Conservation (phyloP, 768 basidiomycete genomes). For the Rhizopogon rudus region DNA sequence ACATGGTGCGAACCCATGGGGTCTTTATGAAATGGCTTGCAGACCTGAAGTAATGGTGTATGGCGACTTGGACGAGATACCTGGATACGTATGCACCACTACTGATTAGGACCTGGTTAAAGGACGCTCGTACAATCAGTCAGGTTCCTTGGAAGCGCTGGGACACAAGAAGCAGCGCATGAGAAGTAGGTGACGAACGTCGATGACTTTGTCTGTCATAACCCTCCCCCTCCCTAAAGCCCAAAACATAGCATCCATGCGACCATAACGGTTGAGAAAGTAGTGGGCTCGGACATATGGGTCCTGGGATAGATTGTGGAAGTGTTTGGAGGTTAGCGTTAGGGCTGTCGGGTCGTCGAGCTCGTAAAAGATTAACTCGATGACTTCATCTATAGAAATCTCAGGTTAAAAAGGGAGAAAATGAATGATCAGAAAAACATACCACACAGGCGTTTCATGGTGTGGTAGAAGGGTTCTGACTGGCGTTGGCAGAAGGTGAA, state of each 20-base stretch:
- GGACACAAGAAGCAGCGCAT: conserved; percentile 17
- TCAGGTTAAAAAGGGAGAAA: conserved; percentile 6
- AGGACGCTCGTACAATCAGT: conserved; percentile 21
- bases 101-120: conserved; percentile 57
- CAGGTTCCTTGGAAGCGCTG: conserved; percentile 6
- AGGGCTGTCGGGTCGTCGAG: conserved; percentile 60
- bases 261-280: conserved; percentile 71
- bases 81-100: conserved; percentile 78
- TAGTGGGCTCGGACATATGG: conserved; percentile 75
- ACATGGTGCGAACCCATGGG: conserved; percentile 64
- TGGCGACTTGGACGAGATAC: conserved; percentile 72
- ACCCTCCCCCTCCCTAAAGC: conserved; percentile 71
- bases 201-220: conserved; percentile 58
- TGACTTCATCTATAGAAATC: conserved; percentile 47
- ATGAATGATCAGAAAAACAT: conserved; percentile 24
- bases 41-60: conserved; percentile 75
- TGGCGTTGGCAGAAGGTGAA: conserved; percentile 4
- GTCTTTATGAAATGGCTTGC: conserved; percentile 72
- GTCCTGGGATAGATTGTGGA: conserved; percentile 60
- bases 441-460: conserved; percentile 70
- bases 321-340: conserved; percentile 52
- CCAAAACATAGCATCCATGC: conserved; percentile 64
- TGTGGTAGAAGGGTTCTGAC: conserved; percentile 1
- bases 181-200: conserved; percentile 43
- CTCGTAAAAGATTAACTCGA: conserved; percentile 71